Conservation (phyloP, 2,329 filamentous ascomycete species). For the Truncatella angustata region DNA sequence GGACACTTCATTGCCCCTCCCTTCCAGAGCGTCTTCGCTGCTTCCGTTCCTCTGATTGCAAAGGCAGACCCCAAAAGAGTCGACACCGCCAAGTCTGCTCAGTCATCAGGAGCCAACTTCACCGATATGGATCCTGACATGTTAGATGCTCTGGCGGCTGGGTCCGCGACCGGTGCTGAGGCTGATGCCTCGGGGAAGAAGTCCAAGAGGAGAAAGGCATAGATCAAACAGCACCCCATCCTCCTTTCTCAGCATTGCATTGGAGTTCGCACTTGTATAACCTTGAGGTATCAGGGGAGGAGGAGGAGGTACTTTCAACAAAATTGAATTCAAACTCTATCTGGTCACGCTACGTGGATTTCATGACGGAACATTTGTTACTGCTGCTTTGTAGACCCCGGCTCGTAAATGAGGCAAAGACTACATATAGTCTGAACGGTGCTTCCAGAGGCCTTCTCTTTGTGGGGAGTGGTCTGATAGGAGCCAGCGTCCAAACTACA, state of each 20-base stretch:
- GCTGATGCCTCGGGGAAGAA: conserved; percentile 22
- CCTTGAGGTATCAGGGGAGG: too few species aligned
- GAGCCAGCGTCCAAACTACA: too few species aligned
- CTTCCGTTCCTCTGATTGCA: conserved; percentile 64
- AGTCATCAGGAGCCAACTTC: conserved; percentile 21
- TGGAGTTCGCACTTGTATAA: background rate
- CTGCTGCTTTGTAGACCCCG: too few species aligned
- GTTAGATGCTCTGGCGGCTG: conserved; percentile 40
- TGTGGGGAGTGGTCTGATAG: too few species aligned
- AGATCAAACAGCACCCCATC: background rate
- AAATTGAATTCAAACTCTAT: background rate
- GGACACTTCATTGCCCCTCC: conserved; percentile 72
- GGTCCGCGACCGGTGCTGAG: conserved; percentile 18
- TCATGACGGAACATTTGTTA: too few species aligned
- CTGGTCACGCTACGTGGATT: too few species aligned
- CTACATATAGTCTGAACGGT: too few species aligned
- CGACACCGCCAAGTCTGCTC: conserved; percentile 23
- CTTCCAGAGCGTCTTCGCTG: conserved; percentile 76
- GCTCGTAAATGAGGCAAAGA: too few species aligned
- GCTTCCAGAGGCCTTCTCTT: too few species aligned
- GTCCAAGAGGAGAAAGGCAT: conserved; percentile 32
- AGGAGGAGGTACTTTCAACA: too few species aligned
- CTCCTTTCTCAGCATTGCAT: background rate
- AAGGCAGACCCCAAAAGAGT: conserved; percentile 61
- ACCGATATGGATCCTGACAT: conserved; percentile 43